phyloP scores from a whole-genome alignment of 2,329 filamentous ascomycete genomes.

The Aspergillus sp. region DNA sequence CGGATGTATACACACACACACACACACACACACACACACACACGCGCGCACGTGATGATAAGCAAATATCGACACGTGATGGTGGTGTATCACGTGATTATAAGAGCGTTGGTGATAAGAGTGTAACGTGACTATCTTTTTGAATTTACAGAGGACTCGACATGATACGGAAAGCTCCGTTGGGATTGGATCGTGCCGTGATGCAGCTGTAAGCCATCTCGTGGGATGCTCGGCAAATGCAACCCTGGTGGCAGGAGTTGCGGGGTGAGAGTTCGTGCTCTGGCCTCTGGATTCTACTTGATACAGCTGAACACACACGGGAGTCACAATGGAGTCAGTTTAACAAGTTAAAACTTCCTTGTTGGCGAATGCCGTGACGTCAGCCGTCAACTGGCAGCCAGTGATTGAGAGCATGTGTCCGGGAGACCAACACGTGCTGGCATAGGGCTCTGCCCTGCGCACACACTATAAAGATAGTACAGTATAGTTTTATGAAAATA shows the following conservation, averaged over 20 bases:
- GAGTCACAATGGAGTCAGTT: no score
- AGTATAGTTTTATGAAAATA: neutral
- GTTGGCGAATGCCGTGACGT: neutral
- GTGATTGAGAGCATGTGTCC: neutral
- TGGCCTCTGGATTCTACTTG: no score
- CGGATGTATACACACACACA: slow-evolving; percentile 11
- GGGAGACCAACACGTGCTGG: neutral
- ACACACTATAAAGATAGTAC: neutral
- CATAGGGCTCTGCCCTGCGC: neutral
- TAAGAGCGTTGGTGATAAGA: no score
- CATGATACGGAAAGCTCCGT: no score
- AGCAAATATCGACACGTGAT: neutral
- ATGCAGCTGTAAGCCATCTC: no score
- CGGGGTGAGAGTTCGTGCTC: neutral
- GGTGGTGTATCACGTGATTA: no score
- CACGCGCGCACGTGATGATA: neutral
- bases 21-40: no score
- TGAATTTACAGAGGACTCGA: no score
- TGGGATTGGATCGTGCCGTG: no score
- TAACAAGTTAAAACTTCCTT: no score
- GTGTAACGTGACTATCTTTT: no score
- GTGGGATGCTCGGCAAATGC: neutral
- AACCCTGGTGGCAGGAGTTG: neutral
- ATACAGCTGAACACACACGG: no score
- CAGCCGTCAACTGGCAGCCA: neutral